Evolutionary conservation across 1,139 yeast species (phyloP), one percentile per base, ranked within the genome.

Genomic region (Zygosaccharomyces pseudobailii): DNA sequence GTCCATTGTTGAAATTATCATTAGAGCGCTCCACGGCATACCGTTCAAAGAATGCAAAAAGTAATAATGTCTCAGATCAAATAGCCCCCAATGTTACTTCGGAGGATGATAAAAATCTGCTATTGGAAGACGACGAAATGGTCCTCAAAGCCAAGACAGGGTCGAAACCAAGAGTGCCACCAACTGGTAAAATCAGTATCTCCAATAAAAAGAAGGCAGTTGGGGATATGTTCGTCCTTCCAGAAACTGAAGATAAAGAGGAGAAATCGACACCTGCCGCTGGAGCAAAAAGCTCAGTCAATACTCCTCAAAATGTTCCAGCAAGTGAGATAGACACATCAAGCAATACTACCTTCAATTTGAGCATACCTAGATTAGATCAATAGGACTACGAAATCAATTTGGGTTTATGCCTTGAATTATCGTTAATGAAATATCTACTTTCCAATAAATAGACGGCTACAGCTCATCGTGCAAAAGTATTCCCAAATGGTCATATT

Each of bases 81-180:
- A 22, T 34, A 10, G 34, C 19, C 6, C 21, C 21, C 19, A 23
- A 22, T 9, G 17, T 32, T 8, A 9, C 1, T n/a, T 55, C 57
- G 24, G 28, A 54, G 23, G 52, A 54, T 28, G 71, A 68, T 27
- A 32, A 51, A 2, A 59, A 54, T 37, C 52, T 67, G 2, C 66
- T 84, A 40, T 71, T 83, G 30, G 96, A 87, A 61, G 96, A 87
- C 58, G 95, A 86, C 34, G 88, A 84, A 48, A 72, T 87, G 56
- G 89, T 95, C 1, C 81, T 59, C 19, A 66, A 85, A 53, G 85
- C 86, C 56, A 92, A 85, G 64, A 72, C 90, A 44, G 82, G 84
- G 53, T 75, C 79, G n/a, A 77, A 94, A 54, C 87, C 96, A 1
- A 83, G 92, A 60, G 72, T 92, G 41, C 97, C 97, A 1, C 97